Evolutionary conservation across 192 early-diverging fungal genomes (phyloP).

Genomic region (Funneliformis geosporum): DNA sequence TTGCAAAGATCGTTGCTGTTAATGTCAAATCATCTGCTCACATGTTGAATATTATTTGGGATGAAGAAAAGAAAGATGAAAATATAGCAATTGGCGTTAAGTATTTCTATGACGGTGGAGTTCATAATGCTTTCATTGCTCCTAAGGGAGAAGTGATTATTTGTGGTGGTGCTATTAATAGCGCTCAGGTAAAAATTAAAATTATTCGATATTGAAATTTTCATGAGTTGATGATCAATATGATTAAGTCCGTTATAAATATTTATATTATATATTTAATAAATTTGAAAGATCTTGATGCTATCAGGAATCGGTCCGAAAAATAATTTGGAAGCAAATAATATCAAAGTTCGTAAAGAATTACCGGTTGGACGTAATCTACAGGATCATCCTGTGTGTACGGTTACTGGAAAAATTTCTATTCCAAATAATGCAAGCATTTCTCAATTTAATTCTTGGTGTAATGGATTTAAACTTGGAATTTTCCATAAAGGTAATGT

Average conservation of each 20-base stretch:
- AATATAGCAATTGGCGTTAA: not conserved
- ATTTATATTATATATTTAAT: no score
- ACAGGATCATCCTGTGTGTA: not conserved
- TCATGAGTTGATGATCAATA: not conserved
- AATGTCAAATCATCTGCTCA: not conserved
- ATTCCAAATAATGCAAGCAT: not conserved
- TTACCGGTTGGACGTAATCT: not conserved
- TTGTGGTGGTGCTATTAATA: not conserved
- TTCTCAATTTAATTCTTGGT: not conserved
- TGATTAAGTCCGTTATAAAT: no score
- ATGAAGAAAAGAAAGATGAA: not conserved
- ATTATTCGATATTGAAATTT: not conserved
- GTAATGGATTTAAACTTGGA: not conserved
- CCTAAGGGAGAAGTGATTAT: not conserved
- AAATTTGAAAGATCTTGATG: conserved; percentile 7
- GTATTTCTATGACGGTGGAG: not conserved
- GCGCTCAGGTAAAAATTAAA: not conserved
- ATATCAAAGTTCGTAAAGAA: conserved; percentile 13
- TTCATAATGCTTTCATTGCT: not conserved
- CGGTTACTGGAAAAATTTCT: not conserved
- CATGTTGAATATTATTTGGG: conserved; percentile 1
- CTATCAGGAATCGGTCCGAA: not conserved
- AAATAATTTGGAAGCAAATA: not conserved
- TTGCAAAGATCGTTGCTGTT: not conserved
- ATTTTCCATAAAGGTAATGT: not conserved